Conservation (phyloP, 345 rosid genomes). For the Jatropha curcas region DNA sequence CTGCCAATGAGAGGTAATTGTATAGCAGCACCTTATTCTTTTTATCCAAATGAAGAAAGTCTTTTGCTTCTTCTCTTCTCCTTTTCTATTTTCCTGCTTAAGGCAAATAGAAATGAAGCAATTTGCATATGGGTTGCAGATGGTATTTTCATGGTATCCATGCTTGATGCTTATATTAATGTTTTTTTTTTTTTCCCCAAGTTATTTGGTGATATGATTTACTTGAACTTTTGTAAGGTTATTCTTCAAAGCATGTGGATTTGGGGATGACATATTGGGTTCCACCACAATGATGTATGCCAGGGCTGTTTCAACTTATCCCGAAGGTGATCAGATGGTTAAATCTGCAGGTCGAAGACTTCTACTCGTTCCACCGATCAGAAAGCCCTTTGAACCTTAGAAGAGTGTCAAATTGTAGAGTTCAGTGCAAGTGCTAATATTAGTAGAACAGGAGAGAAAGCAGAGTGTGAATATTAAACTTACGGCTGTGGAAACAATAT, state of each 20-base stretch:
- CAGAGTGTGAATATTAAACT: background rate
- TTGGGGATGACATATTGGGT: conserved; percentile 75
- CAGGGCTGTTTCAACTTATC: conserved; percentile 34
- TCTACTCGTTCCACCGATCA: conserved; percentile 38
- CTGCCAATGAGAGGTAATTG: conserved; percentile 66
- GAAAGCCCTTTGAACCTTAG: conserved; percentile 11
- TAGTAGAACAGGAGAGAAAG: background rate
- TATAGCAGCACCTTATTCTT: background rate
- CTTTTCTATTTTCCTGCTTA: background rate
- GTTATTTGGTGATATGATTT: conserved; percentile 13
- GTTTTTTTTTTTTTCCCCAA: no score
- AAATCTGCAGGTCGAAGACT: conserved; percentile 37
- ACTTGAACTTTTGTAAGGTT: conserved; percentile 40
- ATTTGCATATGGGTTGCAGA: background rate
- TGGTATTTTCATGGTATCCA: background rate
- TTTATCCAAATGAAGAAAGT: background rate
- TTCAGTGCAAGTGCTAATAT: background rate
- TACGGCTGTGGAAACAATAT: background rate
- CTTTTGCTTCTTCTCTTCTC: background rate
- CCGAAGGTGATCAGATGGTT: conserved; percentile 29
- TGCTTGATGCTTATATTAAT: background rate
- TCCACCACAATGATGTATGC: conserved; percentile 87
- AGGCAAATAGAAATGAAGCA: background rate
- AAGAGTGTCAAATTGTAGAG: conserved; percentile 9
- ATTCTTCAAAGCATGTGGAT: conserved; percentile 87